Percentiles rank a stretch among this genome's conserved stretches.
Evolutionary conservation across 805 yeast genomes (phyloP).

Genomic region (Yarrowia sp.): DNA sequence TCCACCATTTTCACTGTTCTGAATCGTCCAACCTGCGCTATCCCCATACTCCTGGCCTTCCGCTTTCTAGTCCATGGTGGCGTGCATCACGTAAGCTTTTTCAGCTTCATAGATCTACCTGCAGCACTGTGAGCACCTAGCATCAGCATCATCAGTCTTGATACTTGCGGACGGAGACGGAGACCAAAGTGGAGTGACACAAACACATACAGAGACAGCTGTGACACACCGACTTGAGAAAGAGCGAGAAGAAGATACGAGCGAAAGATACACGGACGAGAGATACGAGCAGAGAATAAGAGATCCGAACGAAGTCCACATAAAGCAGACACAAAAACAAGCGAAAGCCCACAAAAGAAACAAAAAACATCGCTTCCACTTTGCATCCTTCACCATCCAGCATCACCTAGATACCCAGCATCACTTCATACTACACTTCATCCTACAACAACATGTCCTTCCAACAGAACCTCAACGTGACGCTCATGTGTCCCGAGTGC

Average conservation of each 20-base stretch:
- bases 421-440: background rate
- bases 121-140: background rate
- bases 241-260: background rate
- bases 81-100: background rate
- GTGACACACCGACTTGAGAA: too few relatives aligned
- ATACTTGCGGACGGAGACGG: too few relatives aligned
- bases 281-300: too few relatives aligned
- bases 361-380: too few relatives aligned
- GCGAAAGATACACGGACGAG: too few relatives aligned
- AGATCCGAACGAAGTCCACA: too few relatives aligned
- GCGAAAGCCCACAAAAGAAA: too few relatives aligned
- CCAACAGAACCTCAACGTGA: conserved; percentile 66
- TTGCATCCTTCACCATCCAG: too few relatives aligned
- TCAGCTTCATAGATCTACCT: background rate
- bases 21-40: too few relatives aligned
- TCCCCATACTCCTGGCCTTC: background rate
- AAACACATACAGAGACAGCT: background rate
- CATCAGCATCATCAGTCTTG: background rate
- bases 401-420: background rate
- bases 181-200: too few relatives aligned
- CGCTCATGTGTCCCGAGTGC: conserved; percentile 93
- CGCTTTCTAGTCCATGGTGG: background rate
- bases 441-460: conserved; percentile 25
- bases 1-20: too few relatives aligned
- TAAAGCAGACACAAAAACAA: too few relatives aligned